A percentile compares a stretch with the other conserved stretches of the same genome.
These are phyloP conservation scores for Cryptococcus jaspeensis DNA, from an alignment of 1,284 basidiomycete species.

Conservation along the genomic window DNA sequence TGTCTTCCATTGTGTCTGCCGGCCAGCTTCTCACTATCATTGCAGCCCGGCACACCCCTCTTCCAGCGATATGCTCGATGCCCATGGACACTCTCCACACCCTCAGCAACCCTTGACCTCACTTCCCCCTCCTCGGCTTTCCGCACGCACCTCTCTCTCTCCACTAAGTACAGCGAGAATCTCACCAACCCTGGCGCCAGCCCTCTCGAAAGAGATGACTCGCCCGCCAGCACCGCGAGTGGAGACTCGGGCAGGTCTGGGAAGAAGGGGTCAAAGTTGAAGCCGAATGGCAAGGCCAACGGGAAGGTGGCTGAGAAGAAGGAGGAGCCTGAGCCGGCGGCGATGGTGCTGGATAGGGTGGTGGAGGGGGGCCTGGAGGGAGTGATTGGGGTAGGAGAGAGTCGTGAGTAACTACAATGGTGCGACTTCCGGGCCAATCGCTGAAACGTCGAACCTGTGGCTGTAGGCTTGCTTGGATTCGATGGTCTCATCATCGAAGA, in stretches of 20 bases:
- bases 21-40: background rate
- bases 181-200: slow-evolving; percentile 4
- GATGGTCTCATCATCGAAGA: slow-evolving; percentile 74
- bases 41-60: slow-evolving; percentile 75
- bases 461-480: slow-evolving; percentile 63
- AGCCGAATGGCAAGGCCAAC: background rate
- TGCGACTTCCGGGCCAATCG: background rate
- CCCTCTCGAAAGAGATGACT: slow-evolving; percentile 11
- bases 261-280: slow-evolving; percentile 3
- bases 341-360: slow-evolving; percentile 81
- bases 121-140: slow-evolving; percentile 29
- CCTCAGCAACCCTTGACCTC: slow-evolving; percentile 21
- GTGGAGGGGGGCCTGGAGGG: slow-evolving; percentile 64
- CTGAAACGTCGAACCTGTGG: background rate
- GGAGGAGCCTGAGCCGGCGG: slow-evolving; percentile 56
- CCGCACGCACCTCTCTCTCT: slow-evolving; percentile 11
- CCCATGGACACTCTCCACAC: slow-evolving; percentile 67
- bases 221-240: background rate
- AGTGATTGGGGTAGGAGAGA: slow-evolving; percentile 25
- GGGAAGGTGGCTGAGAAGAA: slow-evolving; percentile 9
- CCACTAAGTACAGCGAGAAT: background rate
- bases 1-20: background rate
- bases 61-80: slow-evolving; percentile 87
- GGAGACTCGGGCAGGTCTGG: slow-evolving; percentile 26
- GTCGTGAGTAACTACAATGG: slow-evolving; percentile 22